These are phyloP conservation scores for Schwanniomyces sp. DNA, from an alignment of 805 yeast genomes.

Conservation along the genomic window DNA sequence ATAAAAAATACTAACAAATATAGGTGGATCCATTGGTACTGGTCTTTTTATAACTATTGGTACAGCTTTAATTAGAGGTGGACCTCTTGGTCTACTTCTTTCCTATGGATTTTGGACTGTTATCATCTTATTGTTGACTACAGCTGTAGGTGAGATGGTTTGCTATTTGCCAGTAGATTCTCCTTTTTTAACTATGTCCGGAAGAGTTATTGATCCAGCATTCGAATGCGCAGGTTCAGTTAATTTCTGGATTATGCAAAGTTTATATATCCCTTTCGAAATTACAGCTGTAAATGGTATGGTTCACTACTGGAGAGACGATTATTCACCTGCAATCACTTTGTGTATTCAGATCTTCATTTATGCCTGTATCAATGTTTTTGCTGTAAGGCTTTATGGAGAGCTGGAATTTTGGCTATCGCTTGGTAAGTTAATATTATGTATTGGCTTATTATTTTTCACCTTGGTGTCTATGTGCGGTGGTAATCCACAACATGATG, in stretches of 20 bases:
- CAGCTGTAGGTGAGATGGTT: conserved; percentile 40
- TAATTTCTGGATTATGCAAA: conserved; percentile 43
- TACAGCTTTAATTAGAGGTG: conserved; percentile 27
- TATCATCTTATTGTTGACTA: conserved; percentile 30
- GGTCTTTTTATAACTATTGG: conserved; percentile 40
- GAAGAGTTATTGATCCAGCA: conserved; percentile 38
- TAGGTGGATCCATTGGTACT: conserved; percentile 14
- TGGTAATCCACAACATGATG: conserved; percentile 33
- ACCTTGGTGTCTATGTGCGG: conserved; percentile 39
- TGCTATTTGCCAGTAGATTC: conserved; percentile 35
- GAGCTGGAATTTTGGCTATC: conserved; percentile 50
- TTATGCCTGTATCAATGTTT: conserved; percentile 43
- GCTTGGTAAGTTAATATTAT: conserved; percentile 36
- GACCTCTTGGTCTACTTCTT: conserved; percentile 34
- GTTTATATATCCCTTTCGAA: conserved; percentile 48
- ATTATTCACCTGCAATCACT: conserved; percentile 49
- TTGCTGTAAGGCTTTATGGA: conserved; percentile 51
- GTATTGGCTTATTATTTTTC: conserved; percentile 38
- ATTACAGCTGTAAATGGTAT: conserved; percentile 51
- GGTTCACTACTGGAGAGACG: conserved; percentile 53
- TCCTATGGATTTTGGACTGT: conserved; percentile 33
- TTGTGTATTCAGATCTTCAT: conserved; percentile 42
- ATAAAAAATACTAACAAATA: background rate
- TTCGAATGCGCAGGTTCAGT: conserved; percentile 31
- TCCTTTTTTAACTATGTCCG: conserved; percentile 38